phyloP scores from a whole-genome alignment of 176 grass and related monocot genomes.

The Guadua angustifolia region DNA sequence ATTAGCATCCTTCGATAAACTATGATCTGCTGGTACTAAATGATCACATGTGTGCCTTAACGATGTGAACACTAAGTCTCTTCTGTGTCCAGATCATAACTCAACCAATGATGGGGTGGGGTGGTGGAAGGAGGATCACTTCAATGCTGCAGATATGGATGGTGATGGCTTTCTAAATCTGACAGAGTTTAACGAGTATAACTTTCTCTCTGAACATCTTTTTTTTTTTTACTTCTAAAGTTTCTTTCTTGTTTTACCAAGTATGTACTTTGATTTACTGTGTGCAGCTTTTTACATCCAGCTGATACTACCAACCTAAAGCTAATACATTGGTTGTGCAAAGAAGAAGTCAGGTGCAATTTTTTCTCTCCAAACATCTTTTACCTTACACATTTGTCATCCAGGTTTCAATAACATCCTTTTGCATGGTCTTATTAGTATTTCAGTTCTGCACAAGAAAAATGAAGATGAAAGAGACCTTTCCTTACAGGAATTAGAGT shows the following conservation, averaged over 20 bases:
- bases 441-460: constrained; percentile 3
- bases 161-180: constrained; percentile 79
- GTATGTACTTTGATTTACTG: constrained; percentile 37
- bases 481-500: constrained; percentile 5
- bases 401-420: constrained; percentile 9
- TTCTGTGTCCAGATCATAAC: constrained; percentile 69
- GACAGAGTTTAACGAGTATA: constrained; percentile 89
- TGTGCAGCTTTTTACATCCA: constrained; percentile 88
- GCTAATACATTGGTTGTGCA: constrained; percentile 82
- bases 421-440: constrained; percentile 27
- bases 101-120: constrained; percentile 73
- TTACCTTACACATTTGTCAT: constrained; percentile 35
- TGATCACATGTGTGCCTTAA: constrained; percentile 10
- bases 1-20: constrained; percentile 5
- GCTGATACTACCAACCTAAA: constrained; percentile 79
- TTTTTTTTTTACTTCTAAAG: constrained; percentile 19
- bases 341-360: constrained; percentile 88
- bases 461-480: not conserved
- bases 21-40: not conserved
- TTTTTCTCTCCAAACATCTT: constrained; percentile 9
- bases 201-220: constrained; percentile 22
- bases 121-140: constrained; percentile 95
- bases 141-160: constrained; percentile 77
- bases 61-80: constrained; percentile 26
- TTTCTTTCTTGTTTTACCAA: constrained; percentile 42